A percentile compares a stretch with the other conserved stretches of the same genome.
Conservation (phyloP, 2,329 filamentous ascomycete genomes). For the Metarhizium brunneum region DNA sequence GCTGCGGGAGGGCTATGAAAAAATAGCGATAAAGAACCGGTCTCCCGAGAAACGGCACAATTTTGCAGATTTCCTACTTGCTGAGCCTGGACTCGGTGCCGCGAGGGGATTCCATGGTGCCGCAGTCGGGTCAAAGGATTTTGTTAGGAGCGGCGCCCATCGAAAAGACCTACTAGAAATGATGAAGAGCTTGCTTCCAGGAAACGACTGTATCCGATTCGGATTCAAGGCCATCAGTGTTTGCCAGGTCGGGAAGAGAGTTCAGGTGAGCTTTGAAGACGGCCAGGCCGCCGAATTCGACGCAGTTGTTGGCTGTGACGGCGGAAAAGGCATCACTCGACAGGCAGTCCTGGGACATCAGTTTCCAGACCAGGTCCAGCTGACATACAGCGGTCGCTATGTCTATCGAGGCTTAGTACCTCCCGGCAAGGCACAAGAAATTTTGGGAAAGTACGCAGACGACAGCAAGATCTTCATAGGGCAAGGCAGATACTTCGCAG, state of each 20-base stretch:
- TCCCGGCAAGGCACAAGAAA: not conserved
- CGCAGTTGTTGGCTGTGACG: not conserved
- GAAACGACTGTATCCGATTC: not conserved
- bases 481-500: not conserved
- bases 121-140: not conserved
- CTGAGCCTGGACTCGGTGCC: not conserved
- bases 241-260: not conserved
- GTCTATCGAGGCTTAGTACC: not conserved
- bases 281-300: not conserved
- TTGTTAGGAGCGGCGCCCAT: not conserved
- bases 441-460: not conserved
- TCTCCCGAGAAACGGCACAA: constrained; percentile 3
- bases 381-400: not conserved
- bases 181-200: not conserved
- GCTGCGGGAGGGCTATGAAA: constrained; percentile 20
- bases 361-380: not conserved
- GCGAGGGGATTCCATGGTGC: not conserved
- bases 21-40: constrained; percentile 6
- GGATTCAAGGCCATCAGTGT: not conserved
- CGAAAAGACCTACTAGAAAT: not conserved
- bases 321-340: not conserved
- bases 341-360: not conserved
- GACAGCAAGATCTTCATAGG: not conserved
- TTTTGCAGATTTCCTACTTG: not conserved
- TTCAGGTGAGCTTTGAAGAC: not conserved